A percentile compares a stretch with the other conserved stretches of the same genome.
These are phyloP conservation scores for Candolleomyces efflorescens DNA, from an alignment of 768 basidiomycete genomes.

Conservation along the genomic window DNA sequence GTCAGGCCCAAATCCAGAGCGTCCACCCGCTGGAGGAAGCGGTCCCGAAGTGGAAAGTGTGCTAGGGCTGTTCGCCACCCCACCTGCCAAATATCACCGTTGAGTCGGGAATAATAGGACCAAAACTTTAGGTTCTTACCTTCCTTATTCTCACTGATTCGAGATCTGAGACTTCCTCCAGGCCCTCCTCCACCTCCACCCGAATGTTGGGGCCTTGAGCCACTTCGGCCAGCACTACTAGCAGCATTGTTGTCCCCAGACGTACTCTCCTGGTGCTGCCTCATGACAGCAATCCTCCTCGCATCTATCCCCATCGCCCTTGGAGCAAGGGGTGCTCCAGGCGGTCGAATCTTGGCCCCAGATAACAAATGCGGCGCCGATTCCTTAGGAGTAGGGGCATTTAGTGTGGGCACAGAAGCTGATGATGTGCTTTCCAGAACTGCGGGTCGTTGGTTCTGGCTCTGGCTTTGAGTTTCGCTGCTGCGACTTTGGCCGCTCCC, in stretches of 20 bases:
- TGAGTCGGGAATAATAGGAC: not conserved
- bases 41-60: not conserved
- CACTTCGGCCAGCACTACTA: not conserved
- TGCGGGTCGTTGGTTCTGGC: not conserved
- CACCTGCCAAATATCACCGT: not conserved
- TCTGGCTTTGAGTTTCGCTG: not conserved
- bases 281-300: not conserved
- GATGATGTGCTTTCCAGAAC: not conserved
- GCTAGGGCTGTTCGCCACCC: too few relatives aligned
- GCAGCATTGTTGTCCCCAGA: not conserved
- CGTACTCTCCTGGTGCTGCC: not conserved
- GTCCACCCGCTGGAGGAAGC: not conserved
- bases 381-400: not conserved
- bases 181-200: constrained; percentile 1
- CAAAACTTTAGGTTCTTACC: not conserved
- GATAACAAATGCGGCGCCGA: not conserved
- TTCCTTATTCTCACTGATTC: constrained; percentile 14
- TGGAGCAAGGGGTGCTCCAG: not conserved
- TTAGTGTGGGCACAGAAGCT: not conserved
- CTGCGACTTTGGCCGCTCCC: not conserved
- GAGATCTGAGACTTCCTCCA: constrained; percentile 30
- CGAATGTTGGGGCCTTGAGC: not conserved
- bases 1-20: not conserved
- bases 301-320: not conserved
- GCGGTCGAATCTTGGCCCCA: not conserved